phyloP scores from a whole-genome alignment of 257 asterid genomes.

The Primulina tabacum region DNA sequence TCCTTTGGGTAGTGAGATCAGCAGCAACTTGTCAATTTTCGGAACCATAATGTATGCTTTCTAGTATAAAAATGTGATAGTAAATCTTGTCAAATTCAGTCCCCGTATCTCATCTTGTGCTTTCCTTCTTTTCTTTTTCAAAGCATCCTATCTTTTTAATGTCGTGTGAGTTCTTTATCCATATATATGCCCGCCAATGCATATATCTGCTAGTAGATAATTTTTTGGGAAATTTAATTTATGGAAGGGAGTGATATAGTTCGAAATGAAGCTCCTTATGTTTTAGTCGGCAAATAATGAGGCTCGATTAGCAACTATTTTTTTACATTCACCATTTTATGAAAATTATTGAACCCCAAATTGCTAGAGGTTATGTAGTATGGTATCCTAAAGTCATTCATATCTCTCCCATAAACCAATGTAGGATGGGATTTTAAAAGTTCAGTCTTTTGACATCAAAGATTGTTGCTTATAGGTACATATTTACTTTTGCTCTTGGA shows the following conservation, averaged over 20 bases:
- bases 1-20: conserved; percentile 48
- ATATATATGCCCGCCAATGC: not conserved
- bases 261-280: not conserved
- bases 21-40: conserved; percentile 55
- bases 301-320: too few species aligned
- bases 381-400: too few species aligned
- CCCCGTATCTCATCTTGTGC: not conserved
- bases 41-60: conserved; percentile 66
- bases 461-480: conserved; percentile 48
- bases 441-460: conserved; percentile 13
- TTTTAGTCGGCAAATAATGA: too few species aligned
- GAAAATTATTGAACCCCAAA: too few species aligned
- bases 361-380: too few species aligned
- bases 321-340: too few species aligned
- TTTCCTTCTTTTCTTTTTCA: conserved; percentile 4
- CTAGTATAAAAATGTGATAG: conserved; percentile 7
- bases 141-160: conserved; percentile 1
- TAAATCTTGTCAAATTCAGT: not conserved
- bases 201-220: not conserved
- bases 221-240: not conserved
- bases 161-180: not conserved
- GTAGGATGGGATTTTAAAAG: not conserved
- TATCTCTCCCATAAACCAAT: not conserved
- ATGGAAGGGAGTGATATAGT: not conserved
- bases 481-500: conserved; percentile 63